Conservation (phyloP, 192 early-diverging fungal species). For the Entomortierella beljakovae region DNA sequence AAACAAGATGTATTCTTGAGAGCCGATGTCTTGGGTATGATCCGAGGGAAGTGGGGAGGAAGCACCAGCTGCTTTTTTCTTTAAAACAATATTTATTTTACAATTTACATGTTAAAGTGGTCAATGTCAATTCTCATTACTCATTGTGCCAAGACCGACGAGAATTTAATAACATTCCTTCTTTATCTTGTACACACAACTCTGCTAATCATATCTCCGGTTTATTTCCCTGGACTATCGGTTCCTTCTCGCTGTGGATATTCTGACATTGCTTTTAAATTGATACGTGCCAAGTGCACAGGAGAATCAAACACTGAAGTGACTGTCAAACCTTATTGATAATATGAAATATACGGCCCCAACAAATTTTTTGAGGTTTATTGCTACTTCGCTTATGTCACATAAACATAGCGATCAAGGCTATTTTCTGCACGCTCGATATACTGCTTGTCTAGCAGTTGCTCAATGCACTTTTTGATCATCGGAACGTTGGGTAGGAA, state of each 20-base stretch:
- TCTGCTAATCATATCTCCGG: too few species aligned
- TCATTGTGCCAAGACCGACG: too few species aligned
- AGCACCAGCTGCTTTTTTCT: background rate
- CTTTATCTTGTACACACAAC: too few species aligned
- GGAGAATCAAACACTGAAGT: too few species aligned
- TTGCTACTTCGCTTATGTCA: slow-evolving; percentile 56
- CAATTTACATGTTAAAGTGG: too few species aligned
- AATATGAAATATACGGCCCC: background rate
- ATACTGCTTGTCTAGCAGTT: slow-evolving; percentile 88
- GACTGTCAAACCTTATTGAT: slow-evolving; percentile 13
- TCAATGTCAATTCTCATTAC: too few species aligned
- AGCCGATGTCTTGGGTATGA: too few species aligned
- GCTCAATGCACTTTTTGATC: slow-evolving; percentile 90
- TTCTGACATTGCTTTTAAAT: background rate
- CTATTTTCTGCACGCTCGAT: slow-evolving; percentile 68
- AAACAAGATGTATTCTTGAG: too few species aligned
- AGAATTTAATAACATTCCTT: too few species aligned
- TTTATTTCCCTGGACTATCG: too few species aligned
- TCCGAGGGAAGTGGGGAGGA: too few species aligned
- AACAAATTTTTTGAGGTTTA: slow-evolving; percentile 8
- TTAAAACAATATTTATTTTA: background rate
- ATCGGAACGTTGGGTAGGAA: slow-evolving; percentile 78
- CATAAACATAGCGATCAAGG: slow-evolving; percentile 74
- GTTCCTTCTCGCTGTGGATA: background rate
- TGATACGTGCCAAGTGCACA: too few species aligned